Evolutionary conservation across 148 eudicot genomes (phyloP).

Genomic region (Rhododendron mucronatum): DNA sequence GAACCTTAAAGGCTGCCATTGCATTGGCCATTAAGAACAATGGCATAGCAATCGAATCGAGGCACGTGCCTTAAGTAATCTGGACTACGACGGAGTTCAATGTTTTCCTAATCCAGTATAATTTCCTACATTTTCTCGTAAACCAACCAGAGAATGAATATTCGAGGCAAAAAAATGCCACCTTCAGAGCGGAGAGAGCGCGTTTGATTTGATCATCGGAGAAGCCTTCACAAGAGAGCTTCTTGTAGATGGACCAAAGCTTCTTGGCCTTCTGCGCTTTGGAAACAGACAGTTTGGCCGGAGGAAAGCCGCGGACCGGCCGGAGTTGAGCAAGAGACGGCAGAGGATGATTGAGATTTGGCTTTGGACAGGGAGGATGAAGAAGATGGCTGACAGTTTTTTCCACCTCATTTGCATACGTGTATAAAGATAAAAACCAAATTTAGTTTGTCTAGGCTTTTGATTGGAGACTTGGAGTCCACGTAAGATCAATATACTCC

Average conservation of each 20-base stretch:
- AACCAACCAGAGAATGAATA: neutral
- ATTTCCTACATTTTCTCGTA: neutral
- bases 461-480: no score
- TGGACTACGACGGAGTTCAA: neutral
- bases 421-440: no score
- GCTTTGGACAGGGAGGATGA: conserved; percentile 35
- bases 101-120: neutral
- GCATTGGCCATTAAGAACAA: neutral
- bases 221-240: conserved; percentile 91
- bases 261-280: conserved; percentile 77
- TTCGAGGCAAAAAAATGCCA: conserved; percentile 4
- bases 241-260: conserved; percentile 66
- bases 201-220: conserved; percentile 72
- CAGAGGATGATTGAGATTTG: conserved; percentile 45
- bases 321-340: conserved; percentile 69
- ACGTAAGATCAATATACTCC: no score
- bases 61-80: neutral
- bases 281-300: conserved; percentile 44
- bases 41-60: neutral
- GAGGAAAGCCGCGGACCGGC: conserved; percentile 21
- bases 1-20: no score
- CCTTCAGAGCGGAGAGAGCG: conserved; percentile 81
- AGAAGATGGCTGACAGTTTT: conserved; percentile 14
- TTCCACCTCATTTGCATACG: no score
- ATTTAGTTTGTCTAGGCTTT: no score